These are phyloP conservation scores for Dissoconium aciculare DNA, from an alignment of 2,329 filamentous ascomycete species.

Conservation along the genomic window DNA sequence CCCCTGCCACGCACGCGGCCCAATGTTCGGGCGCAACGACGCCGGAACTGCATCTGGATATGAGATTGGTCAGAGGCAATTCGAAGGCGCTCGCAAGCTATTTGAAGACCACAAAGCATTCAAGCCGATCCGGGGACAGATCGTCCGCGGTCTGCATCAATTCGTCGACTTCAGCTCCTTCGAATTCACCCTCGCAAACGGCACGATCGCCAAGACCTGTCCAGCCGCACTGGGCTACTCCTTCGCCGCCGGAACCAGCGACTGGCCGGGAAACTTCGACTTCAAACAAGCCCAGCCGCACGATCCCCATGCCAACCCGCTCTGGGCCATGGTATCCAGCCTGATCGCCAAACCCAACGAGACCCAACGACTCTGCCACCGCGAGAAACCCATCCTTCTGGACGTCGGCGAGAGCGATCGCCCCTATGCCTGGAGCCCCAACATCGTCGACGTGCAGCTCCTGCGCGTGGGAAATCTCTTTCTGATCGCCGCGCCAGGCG, in stretches of 20 bases:
- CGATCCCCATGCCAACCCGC: slow-evolving; percentile 55
- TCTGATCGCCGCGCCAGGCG: slow-evolving; percentile 71
- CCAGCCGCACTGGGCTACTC: slow-evolving; percentile 80
- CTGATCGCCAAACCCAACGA: slow-evolving; percentile 55
- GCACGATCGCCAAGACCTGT: slow-evolving; percentile 57
- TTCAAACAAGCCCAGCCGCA: slow-evolving; percentile 78
- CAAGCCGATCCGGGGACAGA: slow-evolving; percentile 44
- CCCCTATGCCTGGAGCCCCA: slow-evolving; percentile 81
- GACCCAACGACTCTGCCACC: slow-evolving; percentile 61
- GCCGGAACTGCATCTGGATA: slow-evolving; percentile 53
- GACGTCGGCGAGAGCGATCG: slow-evolving; percentile 67
- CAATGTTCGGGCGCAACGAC: slow-evolving; percentile 51
- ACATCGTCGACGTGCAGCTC: slow-evolving; percentile 77
- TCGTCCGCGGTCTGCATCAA: slow-evolving; percentile 69
- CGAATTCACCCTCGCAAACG: slow-evolving; percentile 58
- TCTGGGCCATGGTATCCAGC: slow-evolving; percentile 65
- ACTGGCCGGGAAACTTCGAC: slow-evolving; percentile 82
- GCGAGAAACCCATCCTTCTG: slow-evolving; percentile 68
- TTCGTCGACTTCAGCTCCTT: slow-evolving; percentile 71
- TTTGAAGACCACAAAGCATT: slow-evolving; percentile 35
- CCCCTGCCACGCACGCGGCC: slow-evolving; percentile 59
- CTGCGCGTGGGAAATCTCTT: slow-evolving; percentile 72
- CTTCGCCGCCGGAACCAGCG: slow-evolving; percentile 83
- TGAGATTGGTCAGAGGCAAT: slow-evolving; percentile 63
- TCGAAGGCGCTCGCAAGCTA: slow-evolving; percentile 41